Conservation (phyloP, 2,329 filamentous ascomycete genomes). For the Calonectria henricotiae region DNA sequence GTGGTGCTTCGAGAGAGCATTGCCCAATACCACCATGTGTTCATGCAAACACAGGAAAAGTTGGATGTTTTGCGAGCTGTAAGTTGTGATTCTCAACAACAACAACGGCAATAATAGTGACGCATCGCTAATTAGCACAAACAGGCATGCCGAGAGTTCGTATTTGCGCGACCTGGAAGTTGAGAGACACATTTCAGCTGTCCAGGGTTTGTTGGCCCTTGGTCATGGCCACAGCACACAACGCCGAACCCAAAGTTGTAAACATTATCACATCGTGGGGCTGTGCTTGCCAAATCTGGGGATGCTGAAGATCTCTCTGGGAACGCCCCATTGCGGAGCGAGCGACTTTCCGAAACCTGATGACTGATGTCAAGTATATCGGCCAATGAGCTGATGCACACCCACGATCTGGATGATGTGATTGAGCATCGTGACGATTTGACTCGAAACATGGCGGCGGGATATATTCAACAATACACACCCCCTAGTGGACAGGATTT, state of each 20-base stretch:
- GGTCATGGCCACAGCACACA: conserved; percentile 48
- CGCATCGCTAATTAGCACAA: conserved; percentile 42
- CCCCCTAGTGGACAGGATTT: conserved; percentile 45
- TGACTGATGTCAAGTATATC: conserved; percentile 45
- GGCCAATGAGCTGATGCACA: conserved; percentile 48
- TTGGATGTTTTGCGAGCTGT: conserved; percentile 78
- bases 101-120: conserved; percentile 18
- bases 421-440: conserved; percentile 48
- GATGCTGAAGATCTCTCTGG: conserved; percentile 42
- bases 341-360: conserved; percentile 42
- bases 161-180: conserved; percentile 46
- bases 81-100: conserved; percentile 55
- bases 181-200: conserved; percentile 35
- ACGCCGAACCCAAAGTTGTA: conserved; percentile 20
- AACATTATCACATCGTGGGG: conserved; percentile 33
- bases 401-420: conserved; percentile 50
- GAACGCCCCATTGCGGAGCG: conserved; percentile 43
- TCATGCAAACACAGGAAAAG: conserved; percentile 84
- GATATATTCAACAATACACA: conserved; percentile 40
- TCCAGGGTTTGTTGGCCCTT: conserved; percentile 51
- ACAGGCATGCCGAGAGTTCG: conserved; percentile 61
- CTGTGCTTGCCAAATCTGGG: conserved; percentile 42
- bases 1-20: conserved; percentile 88
- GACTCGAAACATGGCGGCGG: conserved; percentile 51
- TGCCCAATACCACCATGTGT: conserved; percentile 89